Percentiles rank a stretch among this genome's conserved stretches.
phyloP scores from a whole-genome alignment of 2,329 filamentous ascomycete species.

The Fusarium floridanum region DNA sequence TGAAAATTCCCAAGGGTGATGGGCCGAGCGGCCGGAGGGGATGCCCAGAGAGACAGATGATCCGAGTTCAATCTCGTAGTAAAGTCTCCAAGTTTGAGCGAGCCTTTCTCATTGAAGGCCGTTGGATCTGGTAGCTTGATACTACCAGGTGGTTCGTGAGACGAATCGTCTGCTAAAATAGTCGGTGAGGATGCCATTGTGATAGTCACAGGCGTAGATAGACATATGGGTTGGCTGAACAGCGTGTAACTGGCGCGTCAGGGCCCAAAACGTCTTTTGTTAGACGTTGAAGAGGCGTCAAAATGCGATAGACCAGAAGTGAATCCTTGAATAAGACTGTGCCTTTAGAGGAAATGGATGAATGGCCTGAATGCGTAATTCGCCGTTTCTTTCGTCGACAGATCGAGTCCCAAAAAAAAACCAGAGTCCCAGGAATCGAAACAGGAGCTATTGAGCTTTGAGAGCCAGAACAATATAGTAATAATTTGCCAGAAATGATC shows the following conservation, averaged over 20 bases:
- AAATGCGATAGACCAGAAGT: neutral
- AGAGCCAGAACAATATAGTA: neutral
- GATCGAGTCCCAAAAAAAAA: neutral
- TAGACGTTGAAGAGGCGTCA: neutral
- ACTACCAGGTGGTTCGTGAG: slow-evolving; percentile 34
- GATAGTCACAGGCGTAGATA: slow-evolving; percentile 11
- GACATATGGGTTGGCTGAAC: slow-evolving; percentile 21
- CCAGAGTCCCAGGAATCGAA: neutral
- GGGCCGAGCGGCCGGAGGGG: slow-evolving; percentile 4
- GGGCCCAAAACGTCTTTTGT: slow-evolving; percentile 8
- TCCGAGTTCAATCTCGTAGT: slow-evolving; percentile 18
- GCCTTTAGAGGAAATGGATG: neutral
- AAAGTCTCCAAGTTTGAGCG: slow-evolving; percentile 35
- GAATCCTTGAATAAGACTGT: neutral
- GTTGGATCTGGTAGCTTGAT: neutral
- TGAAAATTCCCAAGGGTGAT: slow-evolving; percentile 34
- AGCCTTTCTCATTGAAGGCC: neutral
- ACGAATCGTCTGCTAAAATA: slow-evolving; percentile 25
- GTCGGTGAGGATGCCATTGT: slow-evolving; percentile 29
- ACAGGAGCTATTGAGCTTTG: neutral
- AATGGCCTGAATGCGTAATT: slow-evolving; percentile 10
- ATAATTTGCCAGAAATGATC: neutral
- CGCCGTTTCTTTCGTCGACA: slow-evolving; percentile 10
- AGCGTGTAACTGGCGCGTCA: neutral
- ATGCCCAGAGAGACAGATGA: slow-evolving; percentile 20